Conservation (phyloP, 805 yeast genomes). For the Candida peoriensis region DNA sequence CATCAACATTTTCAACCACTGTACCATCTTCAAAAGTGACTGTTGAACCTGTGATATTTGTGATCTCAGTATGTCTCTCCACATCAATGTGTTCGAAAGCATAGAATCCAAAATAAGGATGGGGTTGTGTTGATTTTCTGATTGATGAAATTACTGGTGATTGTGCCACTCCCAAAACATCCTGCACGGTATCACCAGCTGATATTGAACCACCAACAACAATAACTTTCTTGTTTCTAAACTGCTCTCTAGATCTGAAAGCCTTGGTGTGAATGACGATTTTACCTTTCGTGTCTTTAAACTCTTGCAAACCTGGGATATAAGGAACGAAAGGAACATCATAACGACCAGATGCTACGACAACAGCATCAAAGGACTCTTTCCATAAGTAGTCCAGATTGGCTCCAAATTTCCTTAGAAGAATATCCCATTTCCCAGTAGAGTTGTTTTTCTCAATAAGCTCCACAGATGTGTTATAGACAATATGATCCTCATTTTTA, state of each 20-base stretch:
- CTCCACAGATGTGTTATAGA: conserved; percentile 31
- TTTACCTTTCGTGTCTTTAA: conserved; percentile 31
- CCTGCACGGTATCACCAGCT: conserved; percentile 37
- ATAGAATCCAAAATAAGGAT: conserved; percentile 5
- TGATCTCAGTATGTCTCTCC: conserved; percentile 2
- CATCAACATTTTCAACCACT: conserved; percentile 38
- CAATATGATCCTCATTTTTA: neutral
- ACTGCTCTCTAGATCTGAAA: conserved; percentile 34
- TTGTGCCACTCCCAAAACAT: conserved; percentile 27
- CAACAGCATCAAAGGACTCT: conserved; percentile 48
- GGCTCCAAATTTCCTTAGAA: conserved; percentile 15
- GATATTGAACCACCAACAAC: conserved; percentile 39
- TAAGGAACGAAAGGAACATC: conserved; percentile 51
- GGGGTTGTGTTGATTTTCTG: conserved; percentile 2
- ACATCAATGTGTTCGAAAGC: conserved; percentile 7
- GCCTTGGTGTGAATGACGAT: conserved; percentile 26
- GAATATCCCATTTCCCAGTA: conserved; percentile 28
- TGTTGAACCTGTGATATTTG: conserved; percentile 12
- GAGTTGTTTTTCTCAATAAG: conserved; percentile 24
- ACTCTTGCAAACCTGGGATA: conserved; percentile 42
- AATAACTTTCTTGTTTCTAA: conserved; percentile 33
- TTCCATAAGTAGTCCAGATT: conserved; percentile 32
- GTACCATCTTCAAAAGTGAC: conserved; percentile 42
- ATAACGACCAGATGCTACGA: conserved; percentile 54
- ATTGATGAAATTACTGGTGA: conserved; percentile 47